A percentile compares a stretch with the other conserved stretches of the same genome.
phyloP scores from a whole-genome alignment of 2,329 filamentous ascomycete species.

The Basipetospora chlamydospora region DNA sequence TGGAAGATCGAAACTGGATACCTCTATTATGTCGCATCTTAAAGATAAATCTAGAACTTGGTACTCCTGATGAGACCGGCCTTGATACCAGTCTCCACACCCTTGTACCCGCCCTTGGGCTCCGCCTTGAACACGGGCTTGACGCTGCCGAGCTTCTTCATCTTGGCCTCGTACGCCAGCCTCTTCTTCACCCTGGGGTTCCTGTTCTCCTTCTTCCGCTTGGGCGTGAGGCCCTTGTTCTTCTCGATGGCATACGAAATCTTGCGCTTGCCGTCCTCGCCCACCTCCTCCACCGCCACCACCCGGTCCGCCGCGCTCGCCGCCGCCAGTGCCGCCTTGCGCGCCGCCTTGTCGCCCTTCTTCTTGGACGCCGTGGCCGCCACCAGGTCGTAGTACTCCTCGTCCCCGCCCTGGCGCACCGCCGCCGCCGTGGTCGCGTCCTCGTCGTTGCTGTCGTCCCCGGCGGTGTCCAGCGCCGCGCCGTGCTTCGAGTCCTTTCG shows the following conservation, averaged over 20 bases:
- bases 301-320: conserved; percentile 51
- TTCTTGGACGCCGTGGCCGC: conserved; percentile 55
- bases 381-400: conserved; percentile 85
- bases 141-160: conserved; percentile 89
- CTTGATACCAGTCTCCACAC: conserved; percentile 93
- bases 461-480: conserved; percentile 52
- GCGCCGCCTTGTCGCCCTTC: conserved; percentile 54
- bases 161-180: conserved; percentile 89
- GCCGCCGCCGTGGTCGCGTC: conserved; percentile 38
- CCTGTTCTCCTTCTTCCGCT: conserved; percentile 82
- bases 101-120: conserved; percentile 71
- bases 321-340: conserved; percentile 37
- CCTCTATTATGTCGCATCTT: too few relatives aligned
- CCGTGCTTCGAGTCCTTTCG: conserved; percentile 47
- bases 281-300: conserved; percentile 53
- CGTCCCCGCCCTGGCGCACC: conserved; percentile 41
- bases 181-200: conserved; percentile 98
- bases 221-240: conserved; percentile 88
- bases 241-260: conserved; percentile 92
- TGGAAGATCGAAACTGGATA: too few relatives aligned
- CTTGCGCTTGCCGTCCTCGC: conserved; percentile 75
- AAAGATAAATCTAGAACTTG: conserved; percentile 45
- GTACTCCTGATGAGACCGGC: conserved; percentile 82
- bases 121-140: conserved; percentile 76
- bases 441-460: conserved; percentile 51